Evolutionary conservation across 352 stramenopile genomes (phyloP).

Genomic region (Phytophthora nicotianae): DNA sequence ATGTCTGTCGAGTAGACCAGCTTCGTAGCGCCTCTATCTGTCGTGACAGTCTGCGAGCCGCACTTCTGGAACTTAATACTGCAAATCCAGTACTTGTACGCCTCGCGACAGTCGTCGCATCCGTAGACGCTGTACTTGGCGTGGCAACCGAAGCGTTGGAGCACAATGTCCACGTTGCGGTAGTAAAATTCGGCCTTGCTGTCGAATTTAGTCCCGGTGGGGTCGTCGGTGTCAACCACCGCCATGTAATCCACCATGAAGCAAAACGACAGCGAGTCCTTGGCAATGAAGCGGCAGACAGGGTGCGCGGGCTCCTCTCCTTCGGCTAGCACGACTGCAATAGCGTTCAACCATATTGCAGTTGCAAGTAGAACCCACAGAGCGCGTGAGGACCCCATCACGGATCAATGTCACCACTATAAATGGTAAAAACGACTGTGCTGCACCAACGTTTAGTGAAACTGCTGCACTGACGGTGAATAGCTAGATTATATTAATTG

Average conservation of each 20-base stretch:
- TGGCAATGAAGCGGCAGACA: slow-evolving; percentile 53
- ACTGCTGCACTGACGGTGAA: slow-evolving; percentile 18
- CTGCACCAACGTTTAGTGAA: slow-evolving; percentile 10
- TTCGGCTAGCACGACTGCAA: slow-evolving; percentile 20
- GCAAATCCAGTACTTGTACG: slow-evolving; percentile 92
- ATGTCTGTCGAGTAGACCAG: slow-evolving; percentile 25
- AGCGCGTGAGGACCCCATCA: background rate
- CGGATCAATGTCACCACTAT: slow-evolving; percentile 14
- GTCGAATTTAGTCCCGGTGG: slow-evolving; percentile 54
- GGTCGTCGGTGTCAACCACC: slow-evolving; percentile 65
- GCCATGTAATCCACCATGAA: slow-evolving; percentile 86
- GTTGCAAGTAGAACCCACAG: slow-evolving; percentile 1
- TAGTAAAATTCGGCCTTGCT: slow-evolving; percentile 75
- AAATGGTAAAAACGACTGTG: slow-evolving; percentile 3
- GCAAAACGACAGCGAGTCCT: slow-evolving; percentile 78
- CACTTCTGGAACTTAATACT: slow-evolving; percentile 87
- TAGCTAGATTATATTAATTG: slow-evolving; percentile 13
- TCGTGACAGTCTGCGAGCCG: slow-evolving; percentile 31
- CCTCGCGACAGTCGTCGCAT: slow-evolving; percentile 83
- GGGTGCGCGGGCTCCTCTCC: slow-evolving; percentile 54
- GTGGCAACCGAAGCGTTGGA: slow-evolving; percentile 83
- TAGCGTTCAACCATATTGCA: slow-evolving; percentile 1
- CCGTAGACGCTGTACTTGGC: slow-evolving; percentile 82
- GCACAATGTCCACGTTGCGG: slow-evolving; percentile 79
- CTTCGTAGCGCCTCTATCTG: slow-evolving; percentile 21